phyloP scores from a whole-genome alignment of 2,329 filamentous ascomycete genomes.

The Colletotrichum chrysophilum region DNA sequence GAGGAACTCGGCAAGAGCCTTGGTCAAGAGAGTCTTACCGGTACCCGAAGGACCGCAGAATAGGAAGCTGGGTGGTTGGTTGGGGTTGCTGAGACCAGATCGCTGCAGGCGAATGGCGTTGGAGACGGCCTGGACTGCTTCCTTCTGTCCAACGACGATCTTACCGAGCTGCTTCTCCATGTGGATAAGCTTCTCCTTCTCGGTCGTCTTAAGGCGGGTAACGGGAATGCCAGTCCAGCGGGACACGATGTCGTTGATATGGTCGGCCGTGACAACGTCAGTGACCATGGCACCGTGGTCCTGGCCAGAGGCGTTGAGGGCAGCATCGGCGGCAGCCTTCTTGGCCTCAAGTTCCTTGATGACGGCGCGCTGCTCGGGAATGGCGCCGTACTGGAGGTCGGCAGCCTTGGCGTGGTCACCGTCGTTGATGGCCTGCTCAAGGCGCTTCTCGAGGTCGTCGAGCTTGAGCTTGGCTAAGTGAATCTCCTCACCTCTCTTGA shows the following conservation, averaged over 20 bases:
- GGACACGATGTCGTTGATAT: conserved; percentile 98
- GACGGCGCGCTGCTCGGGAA: conserved; percentile 83
- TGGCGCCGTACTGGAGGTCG: conserved; percentile 96
- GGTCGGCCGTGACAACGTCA: conserved; percentile 92
- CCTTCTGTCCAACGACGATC: conserved; percentile 90
- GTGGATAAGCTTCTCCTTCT: conserved; percentile 97
- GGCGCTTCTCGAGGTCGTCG: conserved; percentile 87
- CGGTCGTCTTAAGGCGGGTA: conserved; percentile 88
- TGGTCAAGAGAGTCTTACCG: conserved; percentile 96
- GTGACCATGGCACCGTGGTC: conserved; percentile 80
- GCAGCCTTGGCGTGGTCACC: conserved; percentile 87
- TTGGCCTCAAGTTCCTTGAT: conserved; percentile 85
- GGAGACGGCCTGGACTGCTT: conserved; percentile 90
- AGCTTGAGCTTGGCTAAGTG: conserved; percentile 96
- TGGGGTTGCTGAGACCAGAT: conserved; percentile 93
- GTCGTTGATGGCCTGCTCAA: conserved; percentile 89
- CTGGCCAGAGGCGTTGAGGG: conserved; percentile 57
- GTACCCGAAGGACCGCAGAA: conserved; percentile 99
- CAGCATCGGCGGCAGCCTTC: conserved; percentile 79
- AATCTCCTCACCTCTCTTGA: conserved; percentile 87
- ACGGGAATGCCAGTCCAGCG: conserved; percentile 99
- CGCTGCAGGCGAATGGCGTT: conserved; percentile 96
- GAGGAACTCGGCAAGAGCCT: conserved; percentile 95
- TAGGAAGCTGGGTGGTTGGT: conserved; percentile 96
- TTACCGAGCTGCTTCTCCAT: conserved; percentile 90